Base-by-base conservation (phyloP, 352 stramenopile species). In the Pythium myriotylum region DNA sequence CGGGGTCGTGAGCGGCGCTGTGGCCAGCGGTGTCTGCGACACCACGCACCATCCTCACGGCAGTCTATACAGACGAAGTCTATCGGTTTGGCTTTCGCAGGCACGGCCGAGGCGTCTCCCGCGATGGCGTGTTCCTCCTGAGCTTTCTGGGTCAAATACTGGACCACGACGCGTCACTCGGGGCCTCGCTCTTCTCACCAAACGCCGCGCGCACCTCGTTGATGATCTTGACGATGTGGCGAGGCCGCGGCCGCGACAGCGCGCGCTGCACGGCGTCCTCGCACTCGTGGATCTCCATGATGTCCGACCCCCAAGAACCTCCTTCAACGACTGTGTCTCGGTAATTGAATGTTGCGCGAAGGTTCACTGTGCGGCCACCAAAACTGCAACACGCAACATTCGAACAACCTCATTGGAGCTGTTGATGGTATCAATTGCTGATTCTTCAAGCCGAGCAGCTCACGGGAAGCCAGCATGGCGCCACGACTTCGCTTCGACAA, bases 11-110 rank as follows among this genome's bases (percentile, higher is more conserved):
- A 32, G 24, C 26, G 35, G 6, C 24, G 37, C 17, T 20, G 37
- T 20, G 37, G 7, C 4, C 37, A 47, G n/a, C 26, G 33, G 1
- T n/a, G 12, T 47, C n/a, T 35, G 5, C 29, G 10, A 35, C 10
- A 5, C 5, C 5, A 10, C 29, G 24, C 23, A 89, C 84, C 84
- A 43, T 90, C 80, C n/a, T 83, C 66, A 22, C 79, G 72, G 66
- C 84, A 93, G 46, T 91, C 80, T 22, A 93, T 71, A 60, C 84
- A 93, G 41, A 91, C 79, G 50, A 93, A 93, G 59, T 89, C 79
- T 27, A 93, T 64, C 7, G 72, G 6, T 16, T 32, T 47, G 49
- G 48, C 37, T 55, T 58, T 65, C 16, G 29, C 49, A 1, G 51
- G 29, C 26, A 14, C 29, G 10, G 51, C 32, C 10, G 14, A 20